Evolutionary conservation across 805 yeast genomes (phyloP), one percentile per base, ranked within the genome.

Genomic region (Torulaspora maleeae): DNA sequence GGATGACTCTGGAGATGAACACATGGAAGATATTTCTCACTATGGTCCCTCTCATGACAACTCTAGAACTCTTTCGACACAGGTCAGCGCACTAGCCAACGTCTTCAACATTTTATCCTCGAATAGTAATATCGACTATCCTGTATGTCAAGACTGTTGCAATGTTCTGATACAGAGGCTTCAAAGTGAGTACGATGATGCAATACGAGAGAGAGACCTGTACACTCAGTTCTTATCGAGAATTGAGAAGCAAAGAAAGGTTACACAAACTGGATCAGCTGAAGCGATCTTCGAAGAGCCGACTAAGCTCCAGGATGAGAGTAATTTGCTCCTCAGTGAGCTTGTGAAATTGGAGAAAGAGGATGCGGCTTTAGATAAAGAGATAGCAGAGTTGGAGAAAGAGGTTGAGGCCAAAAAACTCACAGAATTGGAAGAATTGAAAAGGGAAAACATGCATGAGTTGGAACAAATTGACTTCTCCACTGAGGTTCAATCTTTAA

Each of bases 91-190:
- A 0, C 61, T 88, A 27, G 79, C 78, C 2, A 78, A 77, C 30
- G 75, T 91, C 1, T 89, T 87, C 61, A 82, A 83, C 50, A 72
- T 85, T 1, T 65, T 91, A 5, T 82, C 93, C 0, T 71, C 77
- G 4, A 82, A 84, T 49, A 82, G 83, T 41, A 88, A 83, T 48
- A 74, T 91, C 12, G 95, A 87, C 51, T 81, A 80, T 58, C 99
- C 99, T 0, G 79, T 93, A 12, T 91, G 98, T 56, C 74, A 74
- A 19, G 97, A 90, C 36, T 93, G 99, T 63, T 84, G 93, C 5
- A 78, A 75, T 35, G 61, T 74, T 16, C 64, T 91, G 20, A 70
- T 84, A 9, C 80, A 77, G 8, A 82, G 81, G 45, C 72, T 88
- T 62, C 83, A 81, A 56, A 62, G 69, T 10, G 82, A 82, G 53